Base-by-base conservation (phyloP, 257 asterid genomes). In the Plantago elongata region DNA sequence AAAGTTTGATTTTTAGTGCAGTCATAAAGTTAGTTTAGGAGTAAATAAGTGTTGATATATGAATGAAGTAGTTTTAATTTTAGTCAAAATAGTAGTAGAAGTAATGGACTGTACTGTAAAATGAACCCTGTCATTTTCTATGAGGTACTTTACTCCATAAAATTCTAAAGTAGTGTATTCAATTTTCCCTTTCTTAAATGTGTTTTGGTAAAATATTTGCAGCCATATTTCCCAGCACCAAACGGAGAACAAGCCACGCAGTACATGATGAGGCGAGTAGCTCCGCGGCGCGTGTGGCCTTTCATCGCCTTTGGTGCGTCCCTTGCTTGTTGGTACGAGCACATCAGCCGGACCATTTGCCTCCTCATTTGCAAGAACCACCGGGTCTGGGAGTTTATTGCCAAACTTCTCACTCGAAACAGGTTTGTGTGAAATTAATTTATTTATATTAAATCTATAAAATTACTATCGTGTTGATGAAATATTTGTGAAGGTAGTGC, bases 211-310 rank as follows among this genome's bases (percentile, higher is more conserved):
- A 51, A 1, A 27, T 22, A 52, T 11, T 10, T 27, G 81, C 89
- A 93, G 99, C 99, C 99, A 30, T 93, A 87, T 80, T 93, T 93
- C 51, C 99, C 99, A 22, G 71, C 76, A 1, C 97, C 97, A 1
- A 81, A 82, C 60, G 97, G 96, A 0, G 97, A 85, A 63, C 73
- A 73, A 55, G 84, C 95, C 0, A 81, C 94, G 0, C 99, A 89
- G 9, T 75, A 89, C 72, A 89, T 81, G 81, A 87, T 93, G 97
- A 76, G 94, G 45, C 77, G 80, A 60, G 77, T 93, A 57, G 99
- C 96, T 4, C 99, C 99, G 10, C 76, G 99, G 69, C 81, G 92
- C 4, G 85, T 93, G 62, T 93, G 96, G 96, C 99, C 99, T 5
- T 30, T 67, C 1, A 84, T 89, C 4, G 89, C 84, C 0, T 85